Conservation (phyloP, 2,329 filamentous ascomycete genomes). For the Thielaviopsis ethacetica region DNA sequence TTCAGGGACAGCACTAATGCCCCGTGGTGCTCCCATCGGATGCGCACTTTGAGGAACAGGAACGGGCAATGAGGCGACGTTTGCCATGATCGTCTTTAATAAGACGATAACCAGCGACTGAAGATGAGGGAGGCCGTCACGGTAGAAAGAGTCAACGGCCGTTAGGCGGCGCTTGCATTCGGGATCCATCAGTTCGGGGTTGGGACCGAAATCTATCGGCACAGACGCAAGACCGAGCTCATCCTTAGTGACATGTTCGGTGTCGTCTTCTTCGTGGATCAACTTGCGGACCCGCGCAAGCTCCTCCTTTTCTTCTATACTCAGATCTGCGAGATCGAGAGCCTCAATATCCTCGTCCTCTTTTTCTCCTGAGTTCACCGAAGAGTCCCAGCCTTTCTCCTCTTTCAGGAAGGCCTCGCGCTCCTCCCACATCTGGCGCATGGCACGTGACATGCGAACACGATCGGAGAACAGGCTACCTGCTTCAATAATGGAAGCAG, state of each 20-base stretch:
- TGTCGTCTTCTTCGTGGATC: conserved; percentile 19
- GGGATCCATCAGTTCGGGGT: conserved; percentile 29
- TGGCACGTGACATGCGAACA: conserved; percentile 80
- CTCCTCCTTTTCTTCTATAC: conserved; percentile 24
- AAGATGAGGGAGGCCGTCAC: conserved; percentile 65
- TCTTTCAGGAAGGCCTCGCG: conserved; percentile 82
- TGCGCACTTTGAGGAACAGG: conserved; percentile 11
- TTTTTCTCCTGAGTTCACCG: conserved; percentile 22
- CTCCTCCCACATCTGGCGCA: conserved; percentile 89
- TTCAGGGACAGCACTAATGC: conserved; percentile 25
- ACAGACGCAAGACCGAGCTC: conserved; percentile 14
- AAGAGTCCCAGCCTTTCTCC: conserved; percentile 70
- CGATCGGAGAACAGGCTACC: conserved; percentile 80
- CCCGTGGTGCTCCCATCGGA: conserved; percentile 19
- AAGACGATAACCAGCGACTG: conserved; percentile 90
- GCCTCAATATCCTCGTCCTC: conserved; percentile 27
- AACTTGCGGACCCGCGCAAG: conserved; percentile 28
- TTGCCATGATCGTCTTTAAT: conserved; percentile 71
- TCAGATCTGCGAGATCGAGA: conserved; percentile 29
- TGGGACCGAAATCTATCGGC: conserved; percentile 28
- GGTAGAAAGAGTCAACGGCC: conserved; percentile 71
- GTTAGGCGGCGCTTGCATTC: conserved; percentile 48
- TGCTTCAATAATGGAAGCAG: conserved; percentile 85
- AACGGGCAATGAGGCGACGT: conserved; percentile 57
- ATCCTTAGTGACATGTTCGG: conserved; percentile 16